A percentile compares a stretch with the other conserved stretches of the same genome.
Conservation (phyloP, 768 basidiomycete species). For the Heimioporus sp. region DNA sequence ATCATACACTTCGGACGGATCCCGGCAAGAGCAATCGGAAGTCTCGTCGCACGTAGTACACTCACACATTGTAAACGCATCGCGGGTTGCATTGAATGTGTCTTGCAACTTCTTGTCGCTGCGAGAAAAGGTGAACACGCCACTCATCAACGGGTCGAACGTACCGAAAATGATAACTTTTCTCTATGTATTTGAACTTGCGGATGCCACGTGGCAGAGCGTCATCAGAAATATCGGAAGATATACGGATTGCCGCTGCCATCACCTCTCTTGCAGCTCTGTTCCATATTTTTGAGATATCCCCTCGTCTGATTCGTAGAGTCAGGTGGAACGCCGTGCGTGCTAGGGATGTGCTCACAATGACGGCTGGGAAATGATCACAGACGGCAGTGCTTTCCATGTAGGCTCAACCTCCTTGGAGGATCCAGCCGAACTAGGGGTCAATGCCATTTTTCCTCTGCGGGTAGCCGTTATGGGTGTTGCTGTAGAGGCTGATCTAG, state of each 20-base stretch:
- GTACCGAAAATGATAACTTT: slow-evolving; percentile 48
- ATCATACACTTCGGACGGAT: slow-evolving; percentile 38
- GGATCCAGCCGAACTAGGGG: slow-evolving; percentile 13
- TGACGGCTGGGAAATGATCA: slow-evolving; percentile 19
- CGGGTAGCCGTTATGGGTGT: slow-evolving; percentile 4
- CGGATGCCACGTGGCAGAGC: slow-evolving; percentile 41
- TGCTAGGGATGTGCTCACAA: slow-evolving; percentile 12
- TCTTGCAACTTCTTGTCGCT: slow-evolving; percentile 19
- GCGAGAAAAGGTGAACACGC: slow-evolving; percentile 4
- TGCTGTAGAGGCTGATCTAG: background rate
- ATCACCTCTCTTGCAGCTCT: slow-evolving; percentile 19
- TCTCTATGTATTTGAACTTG: slow-evolving; percentile 53
- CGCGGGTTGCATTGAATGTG: slow-evolving; percentile 26
- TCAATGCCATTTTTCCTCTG: background rate
- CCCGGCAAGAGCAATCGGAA: slow-evolving; percentile 48
- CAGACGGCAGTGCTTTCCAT: slow-evolving; percentile 10
- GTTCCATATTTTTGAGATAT: slow-evolving; percentile 32
- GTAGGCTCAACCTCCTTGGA: slow-evolving; percentile 2
- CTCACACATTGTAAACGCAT: slow-evolving; percentile 42
- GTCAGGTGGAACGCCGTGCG: slow-evolving; percentile 1
- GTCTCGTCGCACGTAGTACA: slow-evolving; percentile 38
- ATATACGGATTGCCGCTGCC: slow-evolving; percentile 35
- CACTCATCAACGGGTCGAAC: background rate
- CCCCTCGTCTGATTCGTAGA: slow-evolving; percentile 18
- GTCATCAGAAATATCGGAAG: slow-evolving; percentile 32